A percentile compares a stretch with the other conserved stretches of the same genome.
phyloP scores from a whole-genome alignment of 1,284 basidiomycete genomes.

The Ustilago xerochloae region DNA sequence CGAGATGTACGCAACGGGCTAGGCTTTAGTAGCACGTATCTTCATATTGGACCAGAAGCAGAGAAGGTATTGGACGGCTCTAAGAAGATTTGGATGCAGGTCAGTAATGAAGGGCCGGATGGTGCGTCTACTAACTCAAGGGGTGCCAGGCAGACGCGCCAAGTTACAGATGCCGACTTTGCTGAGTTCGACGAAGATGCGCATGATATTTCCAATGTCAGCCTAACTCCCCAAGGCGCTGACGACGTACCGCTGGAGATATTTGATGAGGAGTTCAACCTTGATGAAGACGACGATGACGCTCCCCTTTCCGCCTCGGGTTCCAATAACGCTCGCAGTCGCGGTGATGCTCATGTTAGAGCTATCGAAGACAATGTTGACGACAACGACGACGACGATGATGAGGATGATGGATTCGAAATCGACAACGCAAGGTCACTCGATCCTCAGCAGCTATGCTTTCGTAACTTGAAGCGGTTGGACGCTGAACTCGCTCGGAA shows the following conservation, averaged over 20 bases:
- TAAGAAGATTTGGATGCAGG: constrained; percentile 51
- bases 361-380: background rate
- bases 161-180: constrained; percentile 26
- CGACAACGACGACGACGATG: constrained; percentile 18
- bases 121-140: constrained; percentile 6
- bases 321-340: background rate
- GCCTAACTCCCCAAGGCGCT: constrained; percentile 23
- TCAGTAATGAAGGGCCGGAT: constrained; percentile 34
- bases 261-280: constrained; percentile 25
- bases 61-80: constrained; percentile 32
- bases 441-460: constrained; percentile 18
- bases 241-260: constrained; percentile 23
- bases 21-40: constrained; percentile 69
- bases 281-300: constrained; percentile 24
- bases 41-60: constrained; percentile 33
- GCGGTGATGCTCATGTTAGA: background rate
- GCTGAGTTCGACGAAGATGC: constrained; percentile 38
- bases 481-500: constrained; percentile 19
- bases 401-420: constrained; percentile 20
- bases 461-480: constrained; percentile 28
- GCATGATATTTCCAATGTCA: constrained; percentile 50
- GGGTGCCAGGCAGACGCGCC: constrained; percentile 18
- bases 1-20: constrained; percentile 62
- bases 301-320: constrained; percentile 4
- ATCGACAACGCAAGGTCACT: constrained; percentile 22